Evolutionary conservation across 2,329 filamentous ascomycete species (phyloP).

Genomic region (Nigrograna mackinnonii): DNA sequence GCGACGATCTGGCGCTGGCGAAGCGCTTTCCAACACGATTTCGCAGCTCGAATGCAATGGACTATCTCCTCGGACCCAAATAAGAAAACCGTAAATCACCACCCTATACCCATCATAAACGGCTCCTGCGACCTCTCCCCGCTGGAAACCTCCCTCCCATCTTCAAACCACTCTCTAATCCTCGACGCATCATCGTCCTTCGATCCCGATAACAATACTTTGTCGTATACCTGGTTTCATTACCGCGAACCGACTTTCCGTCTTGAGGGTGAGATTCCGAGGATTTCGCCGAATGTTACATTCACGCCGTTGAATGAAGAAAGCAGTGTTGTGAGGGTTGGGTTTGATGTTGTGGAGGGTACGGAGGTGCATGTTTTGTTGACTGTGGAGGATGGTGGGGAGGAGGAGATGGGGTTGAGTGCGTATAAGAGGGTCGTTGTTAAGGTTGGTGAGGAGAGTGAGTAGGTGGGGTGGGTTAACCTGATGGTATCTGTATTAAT

Average conservation of each 20-base stretch:
- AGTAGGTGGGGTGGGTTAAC: too few relatives aligned
- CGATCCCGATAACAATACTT: slow-evolving; percentile 17
- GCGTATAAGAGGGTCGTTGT: too few relatives aligned
- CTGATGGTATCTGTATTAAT: too few relatives aligned
- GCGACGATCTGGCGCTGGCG: slow-evolving; percentile 50
- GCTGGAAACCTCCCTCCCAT: slow-evolving; percentile 6
- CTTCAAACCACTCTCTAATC: slow-evolving; percentile 7
- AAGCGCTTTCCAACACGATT: slow-evolving; percentile 46
- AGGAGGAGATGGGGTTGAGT: too few relatives aligned
- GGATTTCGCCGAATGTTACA: too few relatives aligned
- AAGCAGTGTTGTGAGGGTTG: too few relatives aligned
- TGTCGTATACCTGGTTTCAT: slow-evolving; percentile 19
- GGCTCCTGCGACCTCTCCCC: slow-evolving; percentile 8
- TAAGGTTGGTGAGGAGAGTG: too few relatives aligned
- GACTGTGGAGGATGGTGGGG: too few relatives aligned
- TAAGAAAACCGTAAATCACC: slow-evolving; percentile 12
- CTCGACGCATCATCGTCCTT: slow-evolving; percentile 16
- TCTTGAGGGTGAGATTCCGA: too few relatives aligned
- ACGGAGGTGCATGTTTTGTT: too few relatives aligned
- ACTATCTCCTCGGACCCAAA: neutral
- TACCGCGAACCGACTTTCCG: slow-evolving; percentile 14
- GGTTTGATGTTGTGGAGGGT: too few relatives aligned
- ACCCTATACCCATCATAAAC: slow-evolving; percentile 16
- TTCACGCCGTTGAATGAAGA: too few relatives aligned
- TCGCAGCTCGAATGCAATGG: slow-evolving; percentile 49